Percentiles rank a stretch among this genome's conserved stretches.
Evolutionary conservation across 441 rosid genomes (phyloP).

Genomic region (Hura crepitans): DNA sequence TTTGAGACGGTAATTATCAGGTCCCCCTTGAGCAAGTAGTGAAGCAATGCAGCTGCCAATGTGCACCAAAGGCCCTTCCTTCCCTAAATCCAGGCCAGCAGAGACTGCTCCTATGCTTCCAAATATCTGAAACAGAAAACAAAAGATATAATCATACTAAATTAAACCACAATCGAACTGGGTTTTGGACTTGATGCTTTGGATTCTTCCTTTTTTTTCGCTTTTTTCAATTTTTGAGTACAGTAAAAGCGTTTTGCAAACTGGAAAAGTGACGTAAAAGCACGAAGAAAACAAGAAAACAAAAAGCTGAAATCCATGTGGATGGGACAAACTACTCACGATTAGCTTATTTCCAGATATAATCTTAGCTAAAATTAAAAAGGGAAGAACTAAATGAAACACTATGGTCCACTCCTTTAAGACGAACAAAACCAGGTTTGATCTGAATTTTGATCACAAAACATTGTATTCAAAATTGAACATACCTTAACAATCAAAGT

Average conservation of each 20-base stretch:
- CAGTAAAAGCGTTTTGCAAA: not conserved
- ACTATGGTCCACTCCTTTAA: not conserved
- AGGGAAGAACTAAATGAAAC: too few species aligned
- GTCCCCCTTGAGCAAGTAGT: conserved; percentile 81
- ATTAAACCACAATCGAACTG: not conserved
- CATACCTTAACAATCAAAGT: conserved; percentile 80
- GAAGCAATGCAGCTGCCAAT: conserved; percentile 84
- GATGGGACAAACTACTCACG: not conserved
- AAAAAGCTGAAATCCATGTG: too few species aligned
- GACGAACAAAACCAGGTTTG: conserved; percentile 1
- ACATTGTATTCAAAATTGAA: not conserved
- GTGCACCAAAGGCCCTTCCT: conserved; percentile 93
- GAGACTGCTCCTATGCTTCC: conserved; percentile 95
- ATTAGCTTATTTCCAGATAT: conserved; percentile 9
- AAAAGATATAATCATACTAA: not conserved
- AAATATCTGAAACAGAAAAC: conserved; percentile 43
- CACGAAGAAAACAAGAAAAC: not conserved
- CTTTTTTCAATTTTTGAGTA: not conserved
- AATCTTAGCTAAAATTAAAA: conserved; percentile 2
- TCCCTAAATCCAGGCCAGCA: conserved; percentile 87
- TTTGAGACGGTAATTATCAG: conserved; percentile 57
- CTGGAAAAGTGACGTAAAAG: not conserved
- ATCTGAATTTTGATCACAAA: not conserved
- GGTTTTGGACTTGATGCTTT: not conserved
- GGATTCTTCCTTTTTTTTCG: too few species aligned